These are phyloP conservation scores for Cladophialophora psammophila DNA, from an alignment of 2,329 filamentous ascomycete genomes.

Conservation along the genomic window DNA sequence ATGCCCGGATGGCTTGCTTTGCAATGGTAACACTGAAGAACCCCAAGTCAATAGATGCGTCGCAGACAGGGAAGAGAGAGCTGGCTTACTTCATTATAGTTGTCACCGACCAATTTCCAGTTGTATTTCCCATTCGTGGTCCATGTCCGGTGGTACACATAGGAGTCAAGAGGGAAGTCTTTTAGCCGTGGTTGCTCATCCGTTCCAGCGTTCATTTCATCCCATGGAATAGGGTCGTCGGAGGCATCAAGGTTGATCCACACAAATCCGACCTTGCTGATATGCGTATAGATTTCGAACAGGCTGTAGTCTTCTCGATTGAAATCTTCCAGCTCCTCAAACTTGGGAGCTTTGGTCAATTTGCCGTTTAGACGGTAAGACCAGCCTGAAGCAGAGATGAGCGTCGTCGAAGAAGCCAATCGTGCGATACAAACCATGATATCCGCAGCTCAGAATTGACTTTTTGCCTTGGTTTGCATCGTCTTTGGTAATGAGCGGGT, in stretches of 20 bases:
- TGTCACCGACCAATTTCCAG: slow-evolving; percentile 39
- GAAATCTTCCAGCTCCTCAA: slow-evolving; percentile 63
- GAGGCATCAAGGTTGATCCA: slow-evolving; percentile 37
- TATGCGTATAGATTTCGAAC: slow-evolving; percentile 46
- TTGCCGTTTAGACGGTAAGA: slow-evolving; percentile 66
- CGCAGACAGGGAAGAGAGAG: no score
- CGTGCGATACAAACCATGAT: slow-evolving; percentile 57
- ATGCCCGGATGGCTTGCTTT: slow-evolving; percentile 66
- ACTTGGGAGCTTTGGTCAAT: slow-evolving; percentile 67
- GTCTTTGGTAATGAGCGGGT: slow-evolving; percentile 54
- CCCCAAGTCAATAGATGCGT: no score
- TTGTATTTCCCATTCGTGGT: slow-evolving; percentile 36
- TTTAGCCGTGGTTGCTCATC: slow-evolving; percentile 58
- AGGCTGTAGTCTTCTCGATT: slow-evolving; percentile 64
- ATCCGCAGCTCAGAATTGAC: slow-evolving; percentile 64
- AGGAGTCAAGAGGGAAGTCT: slow-evolving; percentile 61
- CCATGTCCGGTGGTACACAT: slow-evolving; percentile 54
- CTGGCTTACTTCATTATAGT: slow-evolving; percentile 42
- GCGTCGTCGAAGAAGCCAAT: slow-evolving; percentile 51
- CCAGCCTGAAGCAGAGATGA: slow-evolving; percentile 54
- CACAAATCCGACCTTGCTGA: slow-evolving; percentile 35
- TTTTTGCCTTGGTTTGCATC: slow-evolving; percentile 35
- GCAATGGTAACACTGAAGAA: slow-evolving; percentile 60
- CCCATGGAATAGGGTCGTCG: slow-evolving; percentile 30
- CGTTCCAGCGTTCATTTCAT: slow-evolving; percentile 28